Base-by-base conservation (phyloP, 768 basidiomycete species). In the Pulveroboletus ravenelii region DNA sequence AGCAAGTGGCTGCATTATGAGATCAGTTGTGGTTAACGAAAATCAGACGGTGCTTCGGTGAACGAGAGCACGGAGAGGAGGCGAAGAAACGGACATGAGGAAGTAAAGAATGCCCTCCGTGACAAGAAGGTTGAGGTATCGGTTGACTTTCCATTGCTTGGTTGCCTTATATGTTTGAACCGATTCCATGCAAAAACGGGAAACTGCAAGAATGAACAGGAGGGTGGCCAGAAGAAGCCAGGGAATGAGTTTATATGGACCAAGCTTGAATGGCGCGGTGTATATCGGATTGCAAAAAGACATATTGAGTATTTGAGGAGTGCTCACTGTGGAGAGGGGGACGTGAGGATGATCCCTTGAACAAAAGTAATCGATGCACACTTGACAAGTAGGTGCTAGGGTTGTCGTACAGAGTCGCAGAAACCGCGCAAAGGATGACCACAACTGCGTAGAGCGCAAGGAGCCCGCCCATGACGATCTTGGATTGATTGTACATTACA, bases 401-500 rank as follows among this genome's bases (percentile, higher is more conserved):
- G 17, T 57, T 61, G 34, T 34, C 10, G 23, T 48, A 38, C 5
- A 34, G 37, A 20, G 10, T 43, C 4, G 27, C 17, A 46, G 50
- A 32, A 9, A 44, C 3, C 12, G 13, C 6, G 10, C 47, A 48
- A 10, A 53, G 18, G 35, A 38, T 3, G 9, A 64, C 20, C 10
- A 41, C 50, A 6, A 36, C n/a, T 8, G 12, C 41, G 12, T 60
- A 62, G 25, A 56, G 8, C 15, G 43, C 41, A 5, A 64, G 52
- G 10, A 62, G 54, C 18, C 52, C n/a, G 8, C 45, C 40, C 8
- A 62, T 40, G 29, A 62, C 25, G 12, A 41, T 25, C 48, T 15
- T 58, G 15, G 59, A 58, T 34, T 35, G 45, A 17, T 36, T 17
- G 35, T 63, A 64, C 48, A 64, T 50, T n/a, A 62, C 60, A 29